phyloP scores from a whole-genome alignment of 2,329 filamentous ascomycete species.

The Graphilbum fragrans region DNA sequence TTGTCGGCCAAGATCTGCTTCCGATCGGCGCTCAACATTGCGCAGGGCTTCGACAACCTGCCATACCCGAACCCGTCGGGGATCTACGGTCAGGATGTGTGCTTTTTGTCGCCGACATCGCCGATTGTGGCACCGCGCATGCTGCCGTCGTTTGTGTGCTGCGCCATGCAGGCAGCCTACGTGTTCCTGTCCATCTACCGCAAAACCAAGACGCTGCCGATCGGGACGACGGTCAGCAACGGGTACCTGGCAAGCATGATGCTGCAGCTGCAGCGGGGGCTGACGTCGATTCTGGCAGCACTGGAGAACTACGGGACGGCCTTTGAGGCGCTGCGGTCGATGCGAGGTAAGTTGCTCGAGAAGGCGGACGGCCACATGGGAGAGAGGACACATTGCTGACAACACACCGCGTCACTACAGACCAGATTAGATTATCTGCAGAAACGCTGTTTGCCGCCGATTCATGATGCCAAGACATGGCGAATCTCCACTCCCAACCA shows the following conservation, averaged over 20 bases:
- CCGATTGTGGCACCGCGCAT: conserved; percentile 27
- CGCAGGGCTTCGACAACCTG: conserved; percentile 29
- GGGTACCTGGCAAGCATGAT: conserved; percentile 21
- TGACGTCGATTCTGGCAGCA: conserved; percentile 27
- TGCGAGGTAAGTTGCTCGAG: conserved; percentile 23
- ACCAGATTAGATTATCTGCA: conserved; percentile 7
- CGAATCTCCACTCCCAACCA: too few species aligned
- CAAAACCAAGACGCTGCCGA: conserved; percentile 25
- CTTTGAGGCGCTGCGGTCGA: conserved; percentile 31
- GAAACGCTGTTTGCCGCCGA: conserved; percentile 6
- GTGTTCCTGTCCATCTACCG: conserved; percentile 29
- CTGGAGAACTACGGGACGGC: conserved; percentile 30
- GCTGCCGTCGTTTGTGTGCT: conserved; percentile 32
- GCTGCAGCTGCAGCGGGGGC: conserved; percentile 25
- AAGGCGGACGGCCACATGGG: not conserved
- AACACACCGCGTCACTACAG: too few species aligned
- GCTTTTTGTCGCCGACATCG: conserved; percentile 22
- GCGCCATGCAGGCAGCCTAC: conserved; percentile 33
- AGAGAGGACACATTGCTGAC: not conserved
- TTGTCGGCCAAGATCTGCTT: conserved; percentile 36
- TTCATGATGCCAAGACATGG: not conserved
- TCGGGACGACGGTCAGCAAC: conserved; percentile 12
- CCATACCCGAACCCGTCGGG: conserved; percentile 31
- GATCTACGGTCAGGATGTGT: conserved; percentile 17
- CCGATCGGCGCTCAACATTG: conserved; percentile 34